Evolutionary conservation across 2,329 filamentous ascomycete species (phyloP).

Genomic region (Thermochaetoides dissita): DNA sequence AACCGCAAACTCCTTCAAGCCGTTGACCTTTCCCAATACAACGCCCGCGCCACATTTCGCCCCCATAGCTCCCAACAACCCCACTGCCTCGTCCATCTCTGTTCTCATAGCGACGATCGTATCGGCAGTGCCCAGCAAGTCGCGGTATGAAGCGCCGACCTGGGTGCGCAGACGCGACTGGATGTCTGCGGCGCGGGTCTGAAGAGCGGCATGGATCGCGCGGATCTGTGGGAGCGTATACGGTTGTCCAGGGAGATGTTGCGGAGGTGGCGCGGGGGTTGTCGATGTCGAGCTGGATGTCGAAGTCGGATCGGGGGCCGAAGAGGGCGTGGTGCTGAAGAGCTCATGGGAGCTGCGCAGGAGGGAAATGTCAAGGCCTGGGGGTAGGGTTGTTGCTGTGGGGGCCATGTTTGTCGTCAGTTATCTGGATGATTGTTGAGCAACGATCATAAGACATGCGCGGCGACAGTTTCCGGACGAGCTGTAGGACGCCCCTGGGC

Average conservation of each 20-base stretch:
- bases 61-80: conserved; percentile 57
- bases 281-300: conserved; percentile 32
- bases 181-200: conserved; percentile 48
- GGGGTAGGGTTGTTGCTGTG: neutral
- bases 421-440: too few relatives aligned
- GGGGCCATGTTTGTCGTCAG: too few relatives aligned
- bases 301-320: conserved; percentile 30
- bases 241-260: conserved; percentile 7
- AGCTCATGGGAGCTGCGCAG: too few relatives aligned
- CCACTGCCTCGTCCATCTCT: conserved; percentile 63
- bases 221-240: conserved; percentile 51
- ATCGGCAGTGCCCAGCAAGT: conserved; percentile 81
- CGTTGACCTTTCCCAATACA: conserved; percentile 50
- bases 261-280: neutral
- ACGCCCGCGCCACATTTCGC: conserved; percentile 60
- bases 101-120: conserved; percentile 81
- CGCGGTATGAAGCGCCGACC: conserved; percentile 62
- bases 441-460: too few relatives aligned
- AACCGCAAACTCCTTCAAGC: conserved; percentile 36
- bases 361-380: conserved; percentile 8
- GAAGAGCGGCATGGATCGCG: conserved; percentile 45
- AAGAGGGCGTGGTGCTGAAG: too few relatives aligned
- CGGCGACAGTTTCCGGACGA: too few relatives aligned
- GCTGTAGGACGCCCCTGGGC: too few relatives aligned
- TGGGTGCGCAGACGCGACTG: conserved; percentile 47